phyloP scores from a whole-genome alignment of 2,329 filamentous ascomycete genomes.

The Aureobasidium leucospermi region DNA sequence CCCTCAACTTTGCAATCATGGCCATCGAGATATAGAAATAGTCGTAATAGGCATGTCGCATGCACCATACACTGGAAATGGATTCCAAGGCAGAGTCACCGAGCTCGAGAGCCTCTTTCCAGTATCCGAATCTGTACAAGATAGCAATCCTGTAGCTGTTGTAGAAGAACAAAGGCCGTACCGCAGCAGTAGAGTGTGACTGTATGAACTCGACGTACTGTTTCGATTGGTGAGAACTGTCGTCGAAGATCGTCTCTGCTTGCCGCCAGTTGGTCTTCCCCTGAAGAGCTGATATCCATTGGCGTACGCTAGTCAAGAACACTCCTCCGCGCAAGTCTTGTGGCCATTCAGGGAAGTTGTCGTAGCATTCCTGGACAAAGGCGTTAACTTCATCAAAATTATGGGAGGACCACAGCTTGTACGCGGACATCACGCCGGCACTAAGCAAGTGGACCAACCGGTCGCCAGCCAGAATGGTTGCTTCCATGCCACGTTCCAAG shows the following conservation, averaged over 20 bases:
- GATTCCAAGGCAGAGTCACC: conserved; percentile 35
- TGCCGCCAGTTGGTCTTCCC: conserved; percentile 58
- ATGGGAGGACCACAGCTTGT: conserved; percentile 63
- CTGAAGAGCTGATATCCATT: conserved; percentile 62
- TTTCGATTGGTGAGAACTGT: conserved; percentile 56
- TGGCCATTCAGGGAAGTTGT: conserved; percentile 67
- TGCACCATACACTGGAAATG: conserved; percentile 37
- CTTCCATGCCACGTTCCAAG: conserved; percentile 60
- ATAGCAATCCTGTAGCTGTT: conserved; percentile 45
- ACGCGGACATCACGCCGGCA: conserved; percentile 58
- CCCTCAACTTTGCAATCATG: conserved; percentile 33
- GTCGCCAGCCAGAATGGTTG: conserved; percentile 60
- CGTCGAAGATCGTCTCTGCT: conserved; percentile 54
- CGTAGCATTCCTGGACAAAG: conserved; percentile 63
- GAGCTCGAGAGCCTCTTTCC: conserved; percentile 35
- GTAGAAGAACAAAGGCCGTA: conserved; percentile 60
- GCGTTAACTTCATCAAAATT: conserved; percentile 62
- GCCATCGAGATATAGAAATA: conserved; percentile 37
- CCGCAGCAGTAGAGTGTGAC: conserved; percentile 48
- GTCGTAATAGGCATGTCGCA: conserved; percentile 35
- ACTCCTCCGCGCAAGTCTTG: conserved; percentile 64
- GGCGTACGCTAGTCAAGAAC: conserved; percentile 58
- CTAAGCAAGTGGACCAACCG: conserved; percentile 65
- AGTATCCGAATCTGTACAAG: conserved; percentile 37
- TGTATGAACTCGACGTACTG: conserved; percentile 48